These are phyloP conservation scores for Citropsis articulata DNA, from an alignment of 345 rosid genomes.

Conservation along the genomic window DNA sequence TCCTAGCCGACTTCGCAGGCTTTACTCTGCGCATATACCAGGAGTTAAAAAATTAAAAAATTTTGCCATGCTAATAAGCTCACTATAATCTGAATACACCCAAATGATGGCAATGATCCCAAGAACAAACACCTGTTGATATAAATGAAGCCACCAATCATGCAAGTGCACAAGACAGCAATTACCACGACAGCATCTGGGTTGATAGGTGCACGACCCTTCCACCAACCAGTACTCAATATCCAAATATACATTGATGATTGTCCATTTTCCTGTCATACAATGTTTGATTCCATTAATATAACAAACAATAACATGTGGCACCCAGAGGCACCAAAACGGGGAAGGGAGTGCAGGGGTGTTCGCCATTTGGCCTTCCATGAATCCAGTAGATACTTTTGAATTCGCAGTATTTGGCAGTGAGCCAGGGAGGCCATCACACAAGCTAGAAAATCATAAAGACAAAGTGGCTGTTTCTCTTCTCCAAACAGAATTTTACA, in stretches of 20 bases:
- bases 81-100: background rate
- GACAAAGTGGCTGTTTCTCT: background rate
- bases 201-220: constrained; percentile 52
- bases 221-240: constrained; percentile 78
- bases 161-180: constrained; percentile 45
- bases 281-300: background rate
- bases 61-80: constrained; percentile 4
- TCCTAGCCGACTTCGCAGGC: constrained; percentile 22
- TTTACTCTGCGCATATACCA: constrained; percentile 34
- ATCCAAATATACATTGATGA: constrained; percentile 61
- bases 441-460: background rate
- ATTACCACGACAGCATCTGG: constrained; percentile 60
- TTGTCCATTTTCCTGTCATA: constrained; percentile 56
- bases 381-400: background rate
- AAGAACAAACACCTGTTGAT: constrained; percentile 47
- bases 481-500: background rate
- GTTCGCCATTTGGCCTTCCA: background rate
- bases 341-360: background rate
- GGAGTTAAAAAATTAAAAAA: background rate
- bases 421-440: background rate
- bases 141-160: constrained; percentile 57
- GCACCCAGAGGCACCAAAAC: background rate
- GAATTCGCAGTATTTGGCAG: background rate
- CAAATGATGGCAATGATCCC: background rate
- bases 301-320: background rate